phyloP scores from a whole-genome alignment of 176 grass and related monocot species.

The Lolium rigidum region DNA sequence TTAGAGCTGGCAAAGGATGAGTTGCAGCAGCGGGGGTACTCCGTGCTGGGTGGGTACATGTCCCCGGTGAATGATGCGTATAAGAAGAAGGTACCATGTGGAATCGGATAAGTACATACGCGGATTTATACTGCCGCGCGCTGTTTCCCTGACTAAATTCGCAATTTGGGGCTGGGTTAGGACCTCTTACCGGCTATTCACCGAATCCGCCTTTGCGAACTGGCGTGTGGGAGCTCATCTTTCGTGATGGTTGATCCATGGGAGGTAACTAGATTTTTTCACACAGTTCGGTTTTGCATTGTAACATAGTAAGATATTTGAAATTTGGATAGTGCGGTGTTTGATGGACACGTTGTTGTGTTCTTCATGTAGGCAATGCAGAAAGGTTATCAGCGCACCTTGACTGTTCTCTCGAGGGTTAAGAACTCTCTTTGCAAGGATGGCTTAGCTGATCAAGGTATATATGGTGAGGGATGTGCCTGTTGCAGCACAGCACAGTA shows the following conservation, averaged over 20 bases:
- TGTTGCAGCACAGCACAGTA: slow-evolving; percentile 6
- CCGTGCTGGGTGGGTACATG: slow-evolving; percentile 74
- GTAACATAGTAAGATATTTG: not conserved
- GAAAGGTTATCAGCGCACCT: slow-evolving; percentile 68
- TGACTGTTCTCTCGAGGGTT: slow-evolving; percentile 70
- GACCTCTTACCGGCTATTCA: slow-evolving; percentile 64
- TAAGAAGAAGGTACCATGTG: slow-evolving; percentile 69
- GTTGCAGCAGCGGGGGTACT: slow-evolving; percentile 59
- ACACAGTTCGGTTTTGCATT: not conserved
- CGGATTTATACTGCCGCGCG: not conserved
- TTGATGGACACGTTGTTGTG: not conserved
- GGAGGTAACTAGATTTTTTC: slow-evolving; percentile 66
- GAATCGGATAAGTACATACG: not conserved
- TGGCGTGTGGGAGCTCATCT: slow-evolving; percentile 68
- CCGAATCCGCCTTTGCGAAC: slow-evolving; percentile 67
- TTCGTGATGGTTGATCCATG: slow-evolving; percentile 92
- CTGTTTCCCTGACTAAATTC: slow-evolving; percentile 8
- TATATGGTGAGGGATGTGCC: not conserved
- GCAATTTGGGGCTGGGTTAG: slow-evolving; percentile 38
- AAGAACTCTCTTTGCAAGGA: slow-evolving; percentile 51
- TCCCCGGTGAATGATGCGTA: slow-evolving; percentile 95
- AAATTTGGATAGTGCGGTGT: not conserved
- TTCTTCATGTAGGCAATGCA: slow-evolving; percentile 66
- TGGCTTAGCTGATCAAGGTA: slow-evolving; percentile 59
- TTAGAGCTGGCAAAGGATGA: slow-evolving; percentile 88